Evolutionary conservation across 305 asterid genomes (phyloP).

Genomic region (Caryopteris hybrid): DNA sequence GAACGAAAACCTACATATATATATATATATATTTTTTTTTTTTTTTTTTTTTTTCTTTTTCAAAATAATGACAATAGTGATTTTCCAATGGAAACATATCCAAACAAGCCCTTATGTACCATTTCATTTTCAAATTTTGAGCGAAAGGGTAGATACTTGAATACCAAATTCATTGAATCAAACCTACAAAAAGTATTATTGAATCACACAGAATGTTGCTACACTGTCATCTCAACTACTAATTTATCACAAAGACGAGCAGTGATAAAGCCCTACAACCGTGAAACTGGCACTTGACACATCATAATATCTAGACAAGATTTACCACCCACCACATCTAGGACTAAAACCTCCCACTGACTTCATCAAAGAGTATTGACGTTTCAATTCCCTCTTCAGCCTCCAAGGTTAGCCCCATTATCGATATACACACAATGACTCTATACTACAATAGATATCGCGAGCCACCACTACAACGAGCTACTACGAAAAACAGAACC

Average conservation of each 20-base stretch:
- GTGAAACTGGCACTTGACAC: not conserved
- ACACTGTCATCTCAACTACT: not conserved
- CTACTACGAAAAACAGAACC: not conserved
- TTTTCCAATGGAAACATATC: too few species aligned
- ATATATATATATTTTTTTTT: too few species aligned
- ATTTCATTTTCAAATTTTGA: too few species aligned
- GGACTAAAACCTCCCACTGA: not conserved
- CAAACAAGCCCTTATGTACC: too few species aligned
- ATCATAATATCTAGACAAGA: not conserved
- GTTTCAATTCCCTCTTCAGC: not conserved
- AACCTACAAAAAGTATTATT: not conserved
- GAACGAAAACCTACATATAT: too few species aligned
- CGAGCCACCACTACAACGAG: not conserved
- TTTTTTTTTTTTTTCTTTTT: too few species aligned
- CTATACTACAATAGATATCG: not conserved
- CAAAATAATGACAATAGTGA: too few species aligned
- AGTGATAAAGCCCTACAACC: not conserved
- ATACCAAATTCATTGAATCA: not conserved
- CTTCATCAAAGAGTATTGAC: slow-evolving; percentile 8
- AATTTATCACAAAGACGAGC: not conserved
- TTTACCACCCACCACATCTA: too few species aligned
- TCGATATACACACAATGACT: not conserved
- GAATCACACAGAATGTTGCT: not conserved
- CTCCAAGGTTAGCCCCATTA: not conserved
- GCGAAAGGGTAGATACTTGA: too few species aligned